Evolutionary conservation across 2,329 filamentous ascomycete species (phyloP).

Genomic region (Phialophora tarda): DNA sequence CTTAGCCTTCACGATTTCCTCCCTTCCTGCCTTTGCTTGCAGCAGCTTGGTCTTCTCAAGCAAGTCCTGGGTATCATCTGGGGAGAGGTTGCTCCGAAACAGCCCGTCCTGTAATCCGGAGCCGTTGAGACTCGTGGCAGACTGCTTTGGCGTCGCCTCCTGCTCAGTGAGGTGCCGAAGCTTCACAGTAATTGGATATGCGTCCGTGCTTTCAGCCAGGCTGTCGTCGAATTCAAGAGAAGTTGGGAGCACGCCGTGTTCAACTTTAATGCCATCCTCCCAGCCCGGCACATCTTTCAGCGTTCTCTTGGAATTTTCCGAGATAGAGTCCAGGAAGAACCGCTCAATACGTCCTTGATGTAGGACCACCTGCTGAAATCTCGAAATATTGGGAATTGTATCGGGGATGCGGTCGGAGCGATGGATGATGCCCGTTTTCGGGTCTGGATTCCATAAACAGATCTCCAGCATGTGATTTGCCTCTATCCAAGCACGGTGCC

Average conservation of each 20-base stretch:
- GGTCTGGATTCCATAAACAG: slow-evolving; percentile 64
- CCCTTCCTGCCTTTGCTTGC: slow-evolving; percentile 56
- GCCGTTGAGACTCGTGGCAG: slow-evolving; percentile 43
- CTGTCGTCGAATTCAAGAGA: slow-evolving; percentile 45
- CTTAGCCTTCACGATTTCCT: slow-evolving; percentile 31
- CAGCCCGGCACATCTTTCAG: slow-evolving; percentile 13
- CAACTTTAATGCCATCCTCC: slow-evolving; percentile 53
- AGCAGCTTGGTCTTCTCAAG: slow-evolving; percentile 46
- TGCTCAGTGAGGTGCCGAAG: slow-evolving; percentile 64
- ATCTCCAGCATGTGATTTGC: slow-evolving; percentile 73
- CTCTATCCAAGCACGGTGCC: slow-evolving; percentile 68
- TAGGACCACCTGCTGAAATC: slow-evolving; percentile 69
- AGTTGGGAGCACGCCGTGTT: slow-evolving; percentile 65
- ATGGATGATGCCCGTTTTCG: slow-evolving; percentile 58
- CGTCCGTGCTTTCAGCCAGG: slow-evolving; percentile 57
- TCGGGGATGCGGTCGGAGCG: slow-evolving; percentile 67
- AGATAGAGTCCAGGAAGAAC: slow-evolving; percentile 67
- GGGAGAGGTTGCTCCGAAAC: slow-evolving; percentile 63
- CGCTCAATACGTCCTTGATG: slow-evolving; percentile 74
- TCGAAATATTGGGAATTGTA: slow-evolving; percentile 65
- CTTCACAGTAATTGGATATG: slow-evolving; percentile 66
- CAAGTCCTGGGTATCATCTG: slow-evolving; percentile 64
- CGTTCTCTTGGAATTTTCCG: slow-evolving; percentile 44
- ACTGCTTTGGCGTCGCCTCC: slow-evolving; percentile 60
- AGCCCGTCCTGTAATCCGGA: slow-evolving; percentile 57